Base-by-base conservation (phyloP, 139 green algal genomes). In the Tetraselmis chui region DNA sequence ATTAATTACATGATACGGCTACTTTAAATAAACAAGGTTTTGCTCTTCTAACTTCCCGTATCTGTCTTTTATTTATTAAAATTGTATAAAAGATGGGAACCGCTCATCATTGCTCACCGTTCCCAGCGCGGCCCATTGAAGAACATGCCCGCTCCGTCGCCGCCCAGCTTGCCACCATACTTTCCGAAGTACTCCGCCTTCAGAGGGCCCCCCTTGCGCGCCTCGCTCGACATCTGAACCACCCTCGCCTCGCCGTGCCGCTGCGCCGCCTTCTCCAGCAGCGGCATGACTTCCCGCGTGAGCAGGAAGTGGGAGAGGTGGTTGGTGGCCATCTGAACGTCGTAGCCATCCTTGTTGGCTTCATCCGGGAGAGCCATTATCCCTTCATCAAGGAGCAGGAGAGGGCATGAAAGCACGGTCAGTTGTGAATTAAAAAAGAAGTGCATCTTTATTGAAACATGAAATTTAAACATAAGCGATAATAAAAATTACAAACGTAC, bases 301-400 rank as follows among this genome's bases (percentile, higher is more conserved):
- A 88, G 81, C 23, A 88, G 74, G 31, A 83, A 88, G 29, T 88
- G 84, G 23, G 58, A 81, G 1, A 88, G 78, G 29, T 81, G 59
- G 76, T 88, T 88, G n/a, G 67, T 83, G 29, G 83, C 79, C 84
- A 85, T 85, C 78, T 88, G 84, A n/a, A 83, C 76, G 23, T 85
- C 81, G 81, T 85, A 85, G 22, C 84, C 84, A 1, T 85, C 81
- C 30, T 77, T 75, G 2, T 80, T 88, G 0, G 76, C 76, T 24
- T 78, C 31, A 27, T 83, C 59, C 28, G 76, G 77, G 25, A 88
- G 18, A 25, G 81, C 84, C 84, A 88, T 88, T 11, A 88, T 59
- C 0, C 84, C 84, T 82, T 30, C 78, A n/a, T n/a, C n/a, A n/a
- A n/a, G n/a, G n/a, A n/a, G n/a, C n/a, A n/a, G n/a, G n/a, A n/a